Evolutionary conservation across 139 green algal genomes (phyloP).

Genomic region (Coelastrella sp.): DNA sequence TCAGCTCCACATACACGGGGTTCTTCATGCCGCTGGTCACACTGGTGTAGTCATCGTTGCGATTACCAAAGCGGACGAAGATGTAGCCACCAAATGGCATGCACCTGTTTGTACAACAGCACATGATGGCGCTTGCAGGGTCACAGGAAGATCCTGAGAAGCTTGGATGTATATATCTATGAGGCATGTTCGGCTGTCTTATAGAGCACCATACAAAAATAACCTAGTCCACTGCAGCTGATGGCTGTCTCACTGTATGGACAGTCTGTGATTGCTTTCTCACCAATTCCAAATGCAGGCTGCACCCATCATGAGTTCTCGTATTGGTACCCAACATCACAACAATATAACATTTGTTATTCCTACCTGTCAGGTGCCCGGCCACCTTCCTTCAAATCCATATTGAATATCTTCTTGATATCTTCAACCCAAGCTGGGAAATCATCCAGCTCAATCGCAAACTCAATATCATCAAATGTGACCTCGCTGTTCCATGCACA

Average conservation of each 20-base stretch:
- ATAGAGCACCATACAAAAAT: too few relatives aligned
- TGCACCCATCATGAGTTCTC: too few relatives aligned
- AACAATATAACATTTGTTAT: too few relatives aligned
- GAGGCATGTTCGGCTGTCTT: too few relatives aligned
- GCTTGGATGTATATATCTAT: too few relatives aligned
- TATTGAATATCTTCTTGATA: constrained; percentile 14
- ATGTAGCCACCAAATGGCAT: constrained; percentile 31
- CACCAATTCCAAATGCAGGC: too few relatives aligned
- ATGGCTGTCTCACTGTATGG: too few relatives aligned
- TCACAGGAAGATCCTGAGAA: too few relatives aligned
- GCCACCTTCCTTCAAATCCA: constrained; percentile 13
- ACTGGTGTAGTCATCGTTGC: constrained; percentile 18
- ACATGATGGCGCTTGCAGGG: too few relatives aligned
- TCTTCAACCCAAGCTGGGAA: constrained; percentile 43
- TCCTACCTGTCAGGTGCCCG: constrained; percentile 26
- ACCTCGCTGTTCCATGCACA: constrained; percentile 36
- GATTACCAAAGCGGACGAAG: constrained; percentile 42
- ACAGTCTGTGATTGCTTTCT: too few relatives aligned
- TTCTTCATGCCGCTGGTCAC: constrained; percentile 31
- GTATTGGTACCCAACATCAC: too few relatives aligned
- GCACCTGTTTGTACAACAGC: not conserved
- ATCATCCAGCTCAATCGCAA: constrained; percentile 42
- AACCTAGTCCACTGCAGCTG: too few relatives aligned
- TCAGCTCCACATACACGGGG: constrained; percentile 42
- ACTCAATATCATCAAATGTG: constrained; percentile 39